Conservation (phyloP, 306 rosid genomes). For the Vigna trinervia region DNA sequence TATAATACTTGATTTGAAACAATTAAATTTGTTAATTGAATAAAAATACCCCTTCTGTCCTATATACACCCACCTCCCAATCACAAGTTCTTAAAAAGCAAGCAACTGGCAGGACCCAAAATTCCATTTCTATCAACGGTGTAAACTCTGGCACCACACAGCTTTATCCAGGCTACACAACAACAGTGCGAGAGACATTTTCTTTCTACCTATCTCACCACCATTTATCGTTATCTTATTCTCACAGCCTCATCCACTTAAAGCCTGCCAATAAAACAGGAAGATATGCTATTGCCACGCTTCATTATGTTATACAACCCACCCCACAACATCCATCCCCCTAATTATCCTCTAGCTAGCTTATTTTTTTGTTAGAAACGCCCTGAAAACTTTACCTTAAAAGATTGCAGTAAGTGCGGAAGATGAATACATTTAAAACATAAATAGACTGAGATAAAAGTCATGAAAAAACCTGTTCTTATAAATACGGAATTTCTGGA, state of each 20-base stretch:
- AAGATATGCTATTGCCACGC: constrained; percentile 2
- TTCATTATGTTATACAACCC: constrained; percentile 22
- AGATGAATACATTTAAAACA: constrained; percentile 30
- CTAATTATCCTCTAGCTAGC: constrained; percentile 8
- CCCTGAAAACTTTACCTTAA: constrained; percentile 15
- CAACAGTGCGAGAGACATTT: too few relatives aligned
- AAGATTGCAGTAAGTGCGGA: not conserved
- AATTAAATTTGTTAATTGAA: constrained; percentile 1
- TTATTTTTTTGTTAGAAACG: constrained; percentile 16
- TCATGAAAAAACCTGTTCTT: constrained; percentile 70
- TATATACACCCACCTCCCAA: not conserved
- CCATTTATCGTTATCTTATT: constrained; percentile 5
- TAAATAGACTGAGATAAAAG: constrained; percentile 10
- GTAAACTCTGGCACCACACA: too few relatives aligned
- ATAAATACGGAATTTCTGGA: constrained; percentile 74
- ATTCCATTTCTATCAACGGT: not conserved
- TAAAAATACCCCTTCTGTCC: constrained; percentile 7
- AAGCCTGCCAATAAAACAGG: not conserved
- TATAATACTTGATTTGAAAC: constrained; percentile 4
- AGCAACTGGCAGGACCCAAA: constrained; percentile 14
- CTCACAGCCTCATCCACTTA: constrained; percentile 4
- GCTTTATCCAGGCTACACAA: too few relatives aligned
- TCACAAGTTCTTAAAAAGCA: constrained; percentile 1
- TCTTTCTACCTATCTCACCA: not conserved
- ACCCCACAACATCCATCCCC: constrained; percentile 12